These are phyloP conservation scores for Letharia columbiana DNA, from an alignment of 495 filamentous ascomycete genomes.

Conservation along the genomic window DNA sequence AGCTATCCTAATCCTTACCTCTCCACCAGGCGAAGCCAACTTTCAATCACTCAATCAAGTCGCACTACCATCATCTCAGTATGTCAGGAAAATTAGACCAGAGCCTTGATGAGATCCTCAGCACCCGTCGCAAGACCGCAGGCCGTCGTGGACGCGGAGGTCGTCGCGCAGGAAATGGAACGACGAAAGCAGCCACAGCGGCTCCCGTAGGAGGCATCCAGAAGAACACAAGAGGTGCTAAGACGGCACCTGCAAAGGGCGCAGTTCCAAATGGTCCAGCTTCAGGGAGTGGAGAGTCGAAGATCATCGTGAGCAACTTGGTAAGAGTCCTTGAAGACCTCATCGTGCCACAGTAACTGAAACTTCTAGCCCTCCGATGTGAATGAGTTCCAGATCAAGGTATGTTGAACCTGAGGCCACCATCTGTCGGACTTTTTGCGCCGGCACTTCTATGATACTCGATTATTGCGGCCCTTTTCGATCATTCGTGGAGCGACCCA, in stretches of 20 bases:
- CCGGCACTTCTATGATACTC: slow-evolving; percentile 39
- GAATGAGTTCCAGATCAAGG: slow-evolving; percentile 92
- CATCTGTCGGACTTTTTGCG: slow-evolving; percentile 47
- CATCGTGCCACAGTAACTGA: slow-evolving; percentile 39
- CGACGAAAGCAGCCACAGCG: slow-evolving; percentile 37
- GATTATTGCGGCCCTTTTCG: slow-evolving; percentile 27
- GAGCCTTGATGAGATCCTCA: slow-evolving; percentile 93
- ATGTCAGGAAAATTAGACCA: slow-evolving; percentile 94
- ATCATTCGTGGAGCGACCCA: slow-evolving; percentile 24
- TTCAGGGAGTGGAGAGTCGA: slow-evolving; percentile 60
- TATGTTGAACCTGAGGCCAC: slow-evolving; percentile 76
- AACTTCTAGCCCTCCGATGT: slow-evolving; percentile 77
- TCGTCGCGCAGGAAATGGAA: slow-evolving; percentile 37
- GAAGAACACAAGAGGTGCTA: slow-evolving; percentile 62
- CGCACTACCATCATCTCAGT: slow-evolving; percentile 29
- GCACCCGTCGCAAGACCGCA: slow-evolving; percentile 53
- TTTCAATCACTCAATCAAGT: slow-evolving; percentile 5
- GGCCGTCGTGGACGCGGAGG: slow-evolving; percentile 47
- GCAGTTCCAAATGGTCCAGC: slow-evolving; percentile 51
- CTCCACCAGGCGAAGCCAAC: slow-evolving; percentile 3
- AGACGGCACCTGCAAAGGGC: slow-evolving; percentile 49
- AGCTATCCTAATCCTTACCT: slow-evolving; percentile 7
- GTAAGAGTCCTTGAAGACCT: slow-evolving; percentile 40
- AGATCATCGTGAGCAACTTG: slow-evolving; percentile 96
- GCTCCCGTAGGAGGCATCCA: slow-evolving; percentile 80